These are phyloP conservation scores for Metschnikowia proteae DNA, from an alignment of 805 yeast genomes.

Conservation along the genomic window DNA sequence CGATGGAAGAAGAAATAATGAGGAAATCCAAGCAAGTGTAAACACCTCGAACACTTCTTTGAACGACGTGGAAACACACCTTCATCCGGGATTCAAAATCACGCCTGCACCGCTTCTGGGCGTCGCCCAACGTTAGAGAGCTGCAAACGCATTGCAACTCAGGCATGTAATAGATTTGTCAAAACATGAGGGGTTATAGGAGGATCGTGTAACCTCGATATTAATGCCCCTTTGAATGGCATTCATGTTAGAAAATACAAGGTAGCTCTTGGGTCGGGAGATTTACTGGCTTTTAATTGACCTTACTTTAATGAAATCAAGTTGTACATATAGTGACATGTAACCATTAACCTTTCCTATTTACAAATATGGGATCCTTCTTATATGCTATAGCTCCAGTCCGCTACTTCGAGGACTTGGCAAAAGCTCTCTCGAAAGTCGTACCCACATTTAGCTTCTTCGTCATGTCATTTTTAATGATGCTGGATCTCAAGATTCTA, in stretches of 20 bases:
- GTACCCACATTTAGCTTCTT: constrained; percentile 53
- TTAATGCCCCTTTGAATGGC: neutral
- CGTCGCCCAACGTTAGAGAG: neutral
- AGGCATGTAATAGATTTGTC: neutral
- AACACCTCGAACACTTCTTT: constrained; percentile 34
- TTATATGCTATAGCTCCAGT: neutral
- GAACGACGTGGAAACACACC: constrained; percentile 23
- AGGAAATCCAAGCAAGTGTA: constrained; percentile 25
- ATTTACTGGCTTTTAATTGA: neutral
- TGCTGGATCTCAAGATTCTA: constrained; percentile 75
- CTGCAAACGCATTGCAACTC: neutral
- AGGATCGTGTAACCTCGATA: too few relatives aligned
- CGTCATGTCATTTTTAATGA: constrained; percentile 58
- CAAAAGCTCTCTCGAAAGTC: constrained; percentile 45
- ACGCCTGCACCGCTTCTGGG: neutral
- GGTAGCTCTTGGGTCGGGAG: constrained; percentile 2
- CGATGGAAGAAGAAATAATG: constrained; percentile 25
- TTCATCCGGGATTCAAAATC: neutral
- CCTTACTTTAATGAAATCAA: constrained; percentile 2
- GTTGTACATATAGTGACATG: neutral
- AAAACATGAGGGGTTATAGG: neutral
- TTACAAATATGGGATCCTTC: neutral
- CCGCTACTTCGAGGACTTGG: constrained; percentile 11
- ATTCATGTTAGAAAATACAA: neutral
- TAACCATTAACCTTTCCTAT: constrained; percentile 4